Percentiles rank a stretch among this genome's conserved stretches.
phyloP scores from a whole-genome alignment of 345 rosid species.

The Streptanthus diversifolius region DNA sequence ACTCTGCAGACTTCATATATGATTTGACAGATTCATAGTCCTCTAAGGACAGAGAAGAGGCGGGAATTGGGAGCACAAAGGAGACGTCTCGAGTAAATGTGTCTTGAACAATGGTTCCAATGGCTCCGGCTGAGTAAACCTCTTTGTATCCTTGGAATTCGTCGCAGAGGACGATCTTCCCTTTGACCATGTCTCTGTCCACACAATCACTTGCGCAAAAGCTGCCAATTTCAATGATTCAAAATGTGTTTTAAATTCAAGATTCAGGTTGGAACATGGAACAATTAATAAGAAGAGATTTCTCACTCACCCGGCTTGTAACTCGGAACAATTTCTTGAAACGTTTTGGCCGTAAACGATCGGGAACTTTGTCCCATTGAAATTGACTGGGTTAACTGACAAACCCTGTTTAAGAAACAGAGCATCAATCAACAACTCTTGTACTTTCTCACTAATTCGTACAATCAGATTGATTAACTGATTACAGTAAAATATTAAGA shows the following conservation, averaged over 20 bases:
- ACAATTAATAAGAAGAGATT: neutral
- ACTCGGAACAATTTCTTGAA: neutral
- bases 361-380: constrained; percentile 30
- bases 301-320: constrained; percentile 10
- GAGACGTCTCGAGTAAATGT: neutral
- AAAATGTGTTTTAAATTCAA: neutral
- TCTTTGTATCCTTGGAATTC: neutral
- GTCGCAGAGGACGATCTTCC: constrained; percentile 41
- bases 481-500: neutral
- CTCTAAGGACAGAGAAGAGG: neutral
- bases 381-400: constrained; percentile 27
- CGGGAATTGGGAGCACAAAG: constrained; percentile 29
- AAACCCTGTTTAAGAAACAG: constrained; percentile 22
- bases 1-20: constrained; percentile 37
- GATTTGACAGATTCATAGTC: constrained; percentile 18
- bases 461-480: neutral
- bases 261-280: neutral
- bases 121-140: constrained; percentile 36
- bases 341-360: constrained; percentile 19
- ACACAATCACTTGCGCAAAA: constrained; percentile 20
- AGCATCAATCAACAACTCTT: neutral
- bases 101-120: constrained; percentile 32
- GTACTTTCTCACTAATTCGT: too few relatives aligned
- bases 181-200: constrained; percentile 29
- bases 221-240: constrained; percentile 28